Evolutionary conservation across 306 rosid species (phyloP).

Genomic region (Cajanus cajan): DNA sequence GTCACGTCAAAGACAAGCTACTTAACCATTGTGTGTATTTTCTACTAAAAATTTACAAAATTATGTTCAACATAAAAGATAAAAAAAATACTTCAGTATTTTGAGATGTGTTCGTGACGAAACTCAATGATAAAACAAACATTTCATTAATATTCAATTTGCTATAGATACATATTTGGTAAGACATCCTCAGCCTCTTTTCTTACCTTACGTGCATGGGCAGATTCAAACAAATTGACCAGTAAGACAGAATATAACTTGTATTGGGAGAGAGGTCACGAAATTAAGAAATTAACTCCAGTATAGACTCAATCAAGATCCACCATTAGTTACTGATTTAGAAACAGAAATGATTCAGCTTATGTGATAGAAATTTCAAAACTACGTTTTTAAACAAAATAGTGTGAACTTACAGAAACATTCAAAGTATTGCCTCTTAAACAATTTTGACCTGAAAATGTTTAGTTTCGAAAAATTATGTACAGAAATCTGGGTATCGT

Average conservation of each 20-base stretch:
- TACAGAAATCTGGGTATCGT: background rate
- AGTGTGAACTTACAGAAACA: background rate
- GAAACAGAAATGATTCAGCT: background rate
- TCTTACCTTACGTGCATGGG: conserved; percentile 49
- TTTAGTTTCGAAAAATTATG: background rate
- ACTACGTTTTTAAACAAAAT: background rate
- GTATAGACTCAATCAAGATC: background rate
- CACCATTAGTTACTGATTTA: background rate
- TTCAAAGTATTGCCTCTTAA: background rate
- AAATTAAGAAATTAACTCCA: background rate
- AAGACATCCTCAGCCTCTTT: conserved; percentile 46
- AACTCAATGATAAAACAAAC: too few species aligned
- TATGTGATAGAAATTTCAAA: background rate
- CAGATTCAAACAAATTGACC: conserved; percentile 53
- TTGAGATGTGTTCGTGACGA: too few species aligned
- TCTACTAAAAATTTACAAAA: too few species aligned
- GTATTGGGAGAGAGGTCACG: background rate
- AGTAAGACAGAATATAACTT: conserved; percentile 9
- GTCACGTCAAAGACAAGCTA: too few species aligned
- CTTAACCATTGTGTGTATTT: too few species aligned
- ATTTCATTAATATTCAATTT: too few species aligned
- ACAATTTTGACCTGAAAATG: background rate
- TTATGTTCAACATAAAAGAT: too few species aligned
- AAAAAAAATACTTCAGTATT: too few species aligned
- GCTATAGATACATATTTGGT: too few species aligned